Base-by-base conservation (phyloP, 2,329 filamentous ascomycete species). In the Dactylellina drechsleri region DNA sequence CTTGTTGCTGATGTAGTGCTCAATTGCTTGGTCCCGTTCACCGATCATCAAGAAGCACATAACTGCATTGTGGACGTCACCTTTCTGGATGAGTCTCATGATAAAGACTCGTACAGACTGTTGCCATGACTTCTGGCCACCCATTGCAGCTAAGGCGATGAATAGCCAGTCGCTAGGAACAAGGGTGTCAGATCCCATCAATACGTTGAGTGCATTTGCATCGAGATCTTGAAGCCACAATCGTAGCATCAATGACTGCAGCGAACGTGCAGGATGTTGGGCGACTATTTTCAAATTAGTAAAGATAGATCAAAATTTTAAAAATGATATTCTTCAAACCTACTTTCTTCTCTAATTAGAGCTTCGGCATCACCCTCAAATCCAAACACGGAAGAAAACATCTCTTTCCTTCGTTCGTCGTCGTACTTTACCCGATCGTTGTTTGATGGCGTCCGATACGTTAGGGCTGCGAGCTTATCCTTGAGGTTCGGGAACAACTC, bases 161-260 rank as follows among this genome's bases (percentile, higher is more conserved):
- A 98, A 84, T 92, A 99, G 97, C 95, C 95, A 99, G 82, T 98
- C 95, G 0, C 92, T 92, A 1, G 91, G 92, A 8, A 92, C 94
- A 87, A 95, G 93, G n/a, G 92, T 90, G 78, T 94, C 89, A 0
- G 92, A 91, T 50, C 88, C 84, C 43, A 89, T 83, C 84, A 90
- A 91, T 1, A 91, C 88, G 10, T 89, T 87, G 87, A 97, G 91
- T 47, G 92, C 86, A 79, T 97, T 92, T 0, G 90, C 87, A 72
- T 92, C 89, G 43, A 92, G 88, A 76, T 97, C 91, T 13, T 93
- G 93, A 0, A 99, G 87, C 95, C 95, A 99, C 82, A 96, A 96
- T 0, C 92, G 87, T 3, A 99, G 86, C 45, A 98, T 86, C 60
- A 98, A 91, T 12, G 91, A 89, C 76, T 88, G 91, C 1, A 79